Evolutionary conservation across 108 stramenopile species (phyloP).

Genomic region (Pseudonitzschia delicatissima): DNA sequence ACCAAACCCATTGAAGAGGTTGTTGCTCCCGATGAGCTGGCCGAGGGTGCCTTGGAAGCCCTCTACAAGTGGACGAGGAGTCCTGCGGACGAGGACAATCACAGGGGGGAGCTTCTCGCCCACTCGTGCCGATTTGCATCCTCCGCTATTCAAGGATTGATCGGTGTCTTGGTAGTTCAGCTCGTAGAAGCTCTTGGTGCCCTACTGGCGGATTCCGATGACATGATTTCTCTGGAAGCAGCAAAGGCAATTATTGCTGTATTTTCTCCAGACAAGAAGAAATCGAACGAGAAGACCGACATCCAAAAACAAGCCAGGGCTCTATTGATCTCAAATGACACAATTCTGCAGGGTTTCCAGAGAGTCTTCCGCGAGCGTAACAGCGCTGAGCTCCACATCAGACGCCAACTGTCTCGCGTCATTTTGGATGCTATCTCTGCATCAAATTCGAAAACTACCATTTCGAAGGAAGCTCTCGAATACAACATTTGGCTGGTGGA

Average conservation of each 20-base stretch:
- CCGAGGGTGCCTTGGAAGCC: slow-evolving; percentile 15
- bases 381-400: not conserved
- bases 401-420: not conserved
- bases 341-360: slow-evolving; percentile 6
- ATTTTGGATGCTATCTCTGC: slow-evolving; percentile 11
- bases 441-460: not conserved
- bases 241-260: slow-evolving; percentile 12
- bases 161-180: not conserved
- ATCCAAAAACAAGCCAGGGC: not conserved
- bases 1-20: not conserved
- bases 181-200: slow-evolving; percentile 21
- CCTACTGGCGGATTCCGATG: slow-evolving; percentile 8
- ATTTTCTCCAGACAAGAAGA: not conserved
- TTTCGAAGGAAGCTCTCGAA: slow-evolving; percentile 12
- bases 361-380: slow-evolving; percentile 5
- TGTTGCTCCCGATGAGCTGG: not conserved
- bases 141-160: slow-evolving; percentile 1
- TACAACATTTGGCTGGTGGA: slow-evolving; percentile 23
- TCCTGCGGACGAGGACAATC: slow-evolving; percentile 1
- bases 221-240: slow-evolving; percentile 17
- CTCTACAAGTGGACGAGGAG: slow-evolving; percentile 21
- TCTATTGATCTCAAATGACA: slow-evolving; percentile 14
- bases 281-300: not conserved
- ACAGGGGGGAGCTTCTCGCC: not conserved
- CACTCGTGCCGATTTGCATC: slow-evolving; percentile 3